Percentiles rank a stretch among this genome's conserved stretches.
These are phyloP conservation scores for Phaseolus lunatus DNA, from an alignment of 306 rosid species.

Conservation along the genomic window DNA sequence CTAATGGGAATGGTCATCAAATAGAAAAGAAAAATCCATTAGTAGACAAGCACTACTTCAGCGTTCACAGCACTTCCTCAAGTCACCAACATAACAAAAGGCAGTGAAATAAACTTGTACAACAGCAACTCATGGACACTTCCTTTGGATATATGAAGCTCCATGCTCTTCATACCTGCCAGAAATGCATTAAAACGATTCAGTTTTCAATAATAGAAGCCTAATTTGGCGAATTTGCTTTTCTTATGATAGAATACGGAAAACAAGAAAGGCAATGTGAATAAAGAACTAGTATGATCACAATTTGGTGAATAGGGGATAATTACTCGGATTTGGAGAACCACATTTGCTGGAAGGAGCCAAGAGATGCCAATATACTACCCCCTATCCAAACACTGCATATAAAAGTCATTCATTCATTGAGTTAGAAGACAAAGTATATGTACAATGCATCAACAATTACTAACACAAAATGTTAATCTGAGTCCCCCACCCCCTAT, in stretches of 20 bases:
- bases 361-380: slow-evolving; percentile 98
- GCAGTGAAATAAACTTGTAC: slow-evolving; percentile 41
- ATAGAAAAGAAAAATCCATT: slow-evolving; percentile 13
- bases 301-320: slow-evolving; percentile 3
- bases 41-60: slow-evolving; percentile 24
- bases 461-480: slow-evolving; percentile 32
- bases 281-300: not conserved
- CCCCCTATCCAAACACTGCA: slow-evolving; percentile 99
- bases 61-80: slow-evolving; percentile 19
- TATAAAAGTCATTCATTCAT: slow-evolving; percentile 27
- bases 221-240: not conserved
- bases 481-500: slow-evolving; percentile 32
- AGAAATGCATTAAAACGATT: slow-evolving; percentile 26
- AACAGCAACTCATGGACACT: slow-evolving; percentile 69
- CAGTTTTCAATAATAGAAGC: slow-evolving; percentile 8
- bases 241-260: not conserved
- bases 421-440: slow-evolving; percentile 27
- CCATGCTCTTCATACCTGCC: slow-evolving; percentile 98
- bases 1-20: slow-evolving; percentile 10
- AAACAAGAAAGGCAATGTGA: not conserved
- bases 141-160: slow-evolving; percentile 93
- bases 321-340: slow-evolving; percentile 95
- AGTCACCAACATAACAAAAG: slow-evolving; percentile 28
- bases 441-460: slow-evolving; percentile 28
- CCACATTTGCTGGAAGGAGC: slow-evolving; percentile 92